Percentiles rank a stretch among this genome's conserved stretches.
phyloP scores from a whole-genome alignment of 495 filamentous ascomycete species.

The Podospora didyma region DNA sequence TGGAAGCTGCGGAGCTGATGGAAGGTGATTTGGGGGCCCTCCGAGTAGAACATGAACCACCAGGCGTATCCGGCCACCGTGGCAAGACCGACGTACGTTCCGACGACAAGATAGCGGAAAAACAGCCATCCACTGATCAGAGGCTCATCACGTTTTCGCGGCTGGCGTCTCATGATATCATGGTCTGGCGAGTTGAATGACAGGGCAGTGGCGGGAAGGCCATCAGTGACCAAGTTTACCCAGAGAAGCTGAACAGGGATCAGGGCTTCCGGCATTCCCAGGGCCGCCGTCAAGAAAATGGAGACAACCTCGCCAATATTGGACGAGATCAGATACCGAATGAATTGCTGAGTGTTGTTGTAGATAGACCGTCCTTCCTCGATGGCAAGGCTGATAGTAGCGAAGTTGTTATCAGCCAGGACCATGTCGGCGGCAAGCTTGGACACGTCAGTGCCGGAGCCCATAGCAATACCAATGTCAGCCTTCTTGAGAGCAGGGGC shows the following conservation, averaged over 20 bases:
- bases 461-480: conserved; percentile 99
- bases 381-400: conserved; percentile 92
- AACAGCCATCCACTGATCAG: conserved; percentile 95
- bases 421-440: conserved; percentile 99
- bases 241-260: conserved; percentile 97
- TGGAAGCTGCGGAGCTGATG: conserved; percentile 94
- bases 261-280: conserved; percentile 96
- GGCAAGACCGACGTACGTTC: conserved; percentile 88
- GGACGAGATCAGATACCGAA: conserved; percentile 96
- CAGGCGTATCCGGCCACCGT: conserved; percentile 98
- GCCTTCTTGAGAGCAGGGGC: conserved; percentile 97
- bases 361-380: conserved; percentile 98
- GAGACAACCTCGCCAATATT: conserved; percentile 99
- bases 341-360: conserved; percentile 99
- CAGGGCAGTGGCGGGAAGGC: conserved; percentile 91
- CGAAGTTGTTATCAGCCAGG: conserved; percentile 97
- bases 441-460: conserved; percentile 94
- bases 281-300: conserved; percentile 95
- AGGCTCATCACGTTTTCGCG: conserved; percentile 84
- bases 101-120: conserved; percentile 96
- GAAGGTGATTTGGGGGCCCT: conserved; percentile 89
- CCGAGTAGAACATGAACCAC: conserved; percentile 97
- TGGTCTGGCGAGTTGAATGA: conserved; percentile 97
- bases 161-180: conserved; percentile 91
- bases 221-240: conserved; percentile 99